These are phyloP conservation scores for Sporormia fimetaria DNA, from an alignment of 495 filamentous ascomycete species.

Conservation along the genomic window DNA sequence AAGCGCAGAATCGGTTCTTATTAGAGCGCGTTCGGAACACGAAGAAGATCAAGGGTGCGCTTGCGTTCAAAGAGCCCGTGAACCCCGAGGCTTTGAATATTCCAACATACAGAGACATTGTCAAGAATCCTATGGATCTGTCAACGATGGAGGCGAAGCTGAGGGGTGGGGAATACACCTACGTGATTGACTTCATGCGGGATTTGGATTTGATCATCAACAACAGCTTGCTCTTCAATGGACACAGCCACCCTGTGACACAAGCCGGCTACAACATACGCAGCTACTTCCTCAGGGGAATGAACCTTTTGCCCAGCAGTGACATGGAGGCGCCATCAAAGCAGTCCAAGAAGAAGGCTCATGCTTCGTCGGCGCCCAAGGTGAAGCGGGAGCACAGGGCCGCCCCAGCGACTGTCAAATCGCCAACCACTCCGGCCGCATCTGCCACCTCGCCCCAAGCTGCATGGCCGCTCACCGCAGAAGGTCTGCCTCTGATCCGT, in stretches of 20 bases:
- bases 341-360: conserved; percentile 51
- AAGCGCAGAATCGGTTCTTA: conserved; percentile 46
- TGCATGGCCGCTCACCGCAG: conserved; percentile 71
- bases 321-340: conserved; percentile 41
- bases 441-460: conserved; percentile 38
- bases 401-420: conserved; percentile 24
- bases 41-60: conserved; percentile 69
- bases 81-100: conserved; percentile 54
- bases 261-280: conserved; percentile 49
- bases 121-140: conserved; percentile 74
- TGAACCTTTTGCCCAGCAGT: conserved; percentile 37
- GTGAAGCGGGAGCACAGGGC: conserved; percentile 20
- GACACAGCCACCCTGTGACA: conserved; percentile 58
- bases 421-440: conserved; percentile 35
- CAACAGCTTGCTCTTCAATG: conserved; percentile 76
- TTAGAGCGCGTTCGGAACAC: conserved; percentile 51
- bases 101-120: conserved; percentile 56
- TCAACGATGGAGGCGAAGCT: conserved; percentile 69
- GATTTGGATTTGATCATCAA: conserved; percentile 66
- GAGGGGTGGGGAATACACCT: conserved; percentile 52
- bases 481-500: conserved; percentile 83
- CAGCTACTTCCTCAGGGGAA: conserved; percentile 49
- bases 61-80: conserved; percentile 64
- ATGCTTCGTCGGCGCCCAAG: conserved; percentile 28
- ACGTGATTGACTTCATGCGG: conserved; percentile 50